Conservation (phyloP, 768 basidiomycete species). For the Hericium rajendrae region DNA sequence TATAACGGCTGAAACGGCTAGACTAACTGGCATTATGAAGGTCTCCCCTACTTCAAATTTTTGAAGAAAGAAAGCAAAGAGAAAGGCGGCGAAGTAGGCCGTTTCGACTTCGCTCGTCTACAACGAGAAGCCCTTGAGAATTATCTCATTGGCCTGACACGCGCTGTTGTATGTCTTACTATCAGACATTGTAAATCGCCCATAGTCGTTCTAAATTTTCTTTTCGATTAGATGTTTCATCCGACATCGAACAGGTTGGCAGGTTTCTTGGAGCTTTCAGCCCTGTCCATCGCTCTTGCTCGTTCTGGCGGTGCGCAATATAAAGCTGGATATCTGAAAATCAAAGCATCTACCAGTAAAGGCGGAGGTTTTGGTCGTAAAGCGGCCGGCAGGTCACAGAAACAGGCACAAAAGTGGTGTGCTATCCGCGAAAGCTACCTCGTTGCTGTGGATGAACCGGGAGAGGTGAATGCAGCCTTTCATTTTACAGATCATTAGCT, state of each 20-base stretch:
- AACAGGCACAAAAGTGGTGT: slow-evolving; percentile 77
- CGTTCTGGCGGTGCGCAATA: slow-evolving; percentile 77
- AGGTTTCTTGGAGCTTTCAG: slow-evolving; percentile 86
- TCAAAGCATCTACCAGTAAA: slow-evolving; percentile 43
- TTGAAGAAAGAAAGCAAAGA: slow-evolving; percentile 54
- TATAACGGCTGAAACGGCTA: background rate
- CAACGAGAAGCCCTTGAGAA: slow-evolving; percentile 80
- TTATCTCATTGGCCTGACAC: slow-evolving; percentile 81
- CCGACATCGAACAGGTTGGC: slow-evolving; percentile 84
- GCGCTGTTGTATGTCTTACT: slow-evolving; percentile 62
- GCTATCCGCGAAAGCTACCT: slow-evolving; percentile 88
- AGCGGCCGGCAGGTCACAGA: slow-evolving; percentile 46
- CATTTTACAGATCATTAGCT: background rate
- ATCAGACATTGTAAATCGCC: background rate
- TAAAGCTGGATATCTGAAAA: slow-evolving; percentile 78
- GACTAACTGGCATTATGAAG: slow-evolving; percentile 25
- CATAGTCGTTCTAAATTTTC: background rate
- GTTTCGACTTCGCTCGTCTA: slow-evolving; percentile 68
- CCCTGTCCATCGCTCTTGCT: slow-evolving; percentile 75
- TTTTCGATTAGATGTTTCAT: slow-evolving; percentile 74
- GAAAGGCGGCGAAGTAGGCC: slow-evolving; percentile 41
- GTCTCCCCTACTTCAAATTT: slow-evolving; percentile 86
- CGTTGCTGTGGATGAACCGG: slow-evolving; percentile 78
- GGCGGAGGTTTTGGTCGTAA: slow-evolving; percentile 57
- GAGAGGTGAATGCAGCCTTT: slow-evolving; percentile 42